Evolutionary conservation across 805 yeast species (phyloP).

Genomic region (Ogataea neopini): DNA sequence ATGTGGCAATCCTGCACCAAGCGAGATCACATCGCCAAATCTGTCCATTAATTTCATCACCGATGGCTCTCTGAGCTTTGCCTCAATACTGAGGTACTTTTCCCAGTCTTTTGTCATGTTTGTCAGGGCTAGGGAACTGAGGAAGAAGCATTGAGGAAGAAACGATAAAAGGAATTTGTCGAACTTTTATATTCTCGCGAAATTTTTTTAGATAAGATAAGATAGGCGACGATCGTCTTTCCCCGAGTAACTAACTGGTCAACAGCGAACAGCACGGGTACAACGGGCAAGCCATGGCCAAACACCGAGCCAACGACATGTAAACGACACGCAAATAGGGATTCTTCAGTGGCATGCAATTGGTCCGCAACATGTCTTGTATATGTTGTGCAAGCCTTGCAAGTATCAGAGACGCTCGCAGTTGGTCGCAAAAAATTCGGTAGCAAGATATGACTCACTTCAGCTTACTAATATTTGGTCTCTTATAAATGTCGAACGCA

Average conservation of each 20-base stretch:
- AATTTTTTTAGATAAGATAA: background rate
- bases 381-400: too few relatives aligned
- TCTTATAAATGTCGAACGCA: too few relatives aligned
- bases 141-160: background rate
- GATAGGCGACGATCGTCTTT: background rate
- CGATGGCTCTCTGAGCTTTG: constrained; percentile 29
- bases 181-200: background rate
- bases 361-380: too few relatives aligned
- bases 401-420: too few relatives aligned
- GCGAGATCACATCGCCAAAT: constrained; percentile 41
- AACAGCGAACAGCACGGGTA: too few relatives aligned
- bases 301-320: too few relatives aligned
- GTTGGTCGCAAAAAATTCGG: too few relatives aligned
- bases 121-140: background rate
- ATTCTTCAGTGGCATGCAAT: too few relatives aligned
- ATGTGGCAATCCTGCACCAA: constrained; percentile 61
- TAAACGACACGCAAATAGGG: too few relatives aligned
- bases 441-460: too few relatives aligned
- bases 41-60: constrained; percentile 30
- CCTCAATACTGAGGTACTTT: constrained; percentile 29
- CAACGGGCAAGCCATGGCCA: too few relatives aligned
- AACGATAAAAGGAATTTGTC: background rate
- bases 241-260: background rate
- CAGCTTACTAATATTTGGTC: too few relatives aligned
- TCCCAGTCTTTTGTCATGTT: constrained; percentile 31